A percentile compares a stretch with the other conserved stretches of the same genome.
Evolutionary conservation across 2,329 filamentous ascomycete species (phyloP).

Genomic region (Hysterium pulicare): DNA sequence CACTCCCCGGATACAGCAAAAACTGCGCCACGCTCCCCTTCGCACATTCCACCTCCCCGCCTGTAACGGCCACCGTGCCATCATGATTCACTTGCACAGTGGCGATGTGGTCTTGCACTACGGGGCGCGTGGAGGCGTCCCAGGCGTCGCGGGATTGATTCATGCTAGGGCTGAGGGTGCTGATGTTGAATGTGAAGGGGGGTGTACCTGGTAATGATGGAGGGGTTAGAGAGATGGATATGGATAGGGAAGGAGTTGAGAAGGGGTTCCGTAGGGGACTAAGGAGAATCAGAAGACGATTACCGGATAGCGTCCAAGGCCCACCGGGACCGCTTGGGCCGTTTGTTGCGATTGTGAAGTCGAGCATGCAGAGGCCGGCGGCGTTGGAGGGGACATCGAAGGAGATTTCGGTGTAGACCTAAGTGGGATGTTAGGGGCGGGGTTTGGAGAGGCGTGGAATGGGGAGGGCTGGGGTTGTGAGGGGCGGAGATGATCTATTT

Average conservation of each 20-base stretch:
- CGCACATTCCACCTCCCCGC: conserved; percentile 18
- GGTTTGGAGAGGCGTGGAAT: conserved; percentile 4
- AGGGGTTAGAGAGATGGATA: conserved; percentile 1
- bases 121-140: conserved; percentile 18
- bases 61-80: conserved; percentile 10
- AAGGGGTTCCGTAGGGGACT: too few species aligned
- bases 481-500: too few species aligned
- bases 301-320: conserved; percentile 1
- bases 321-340: background rate
- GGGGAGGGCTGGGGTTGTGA: background rate
- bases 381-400: conserved; percentile 29
- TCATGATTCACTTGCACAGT: conserved; percentile 15
- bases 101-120: conserved; percentile 13
- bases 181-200: conserved; percentile 26
- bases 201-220: background rate
- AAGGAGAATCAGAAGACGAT: too few species aligned
- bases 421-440: background rate
- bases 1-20: conserved; percentile 19
- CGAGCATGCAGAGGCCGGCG: conserved; percentile 21
- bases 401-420: conserved; percentile 26
- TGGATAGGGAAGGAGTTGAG: too few species aligned
- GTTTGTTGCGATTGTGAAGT: conserved; percentile 19
- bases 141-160: conserved; percentile 27
- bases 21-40: conserved; percentile 25
- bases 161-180: conserved; percentile 17